Evolutionary conservation across 148 eudicot species (phyloP).

Genomic region (Rhododendron simsii): DNA sequence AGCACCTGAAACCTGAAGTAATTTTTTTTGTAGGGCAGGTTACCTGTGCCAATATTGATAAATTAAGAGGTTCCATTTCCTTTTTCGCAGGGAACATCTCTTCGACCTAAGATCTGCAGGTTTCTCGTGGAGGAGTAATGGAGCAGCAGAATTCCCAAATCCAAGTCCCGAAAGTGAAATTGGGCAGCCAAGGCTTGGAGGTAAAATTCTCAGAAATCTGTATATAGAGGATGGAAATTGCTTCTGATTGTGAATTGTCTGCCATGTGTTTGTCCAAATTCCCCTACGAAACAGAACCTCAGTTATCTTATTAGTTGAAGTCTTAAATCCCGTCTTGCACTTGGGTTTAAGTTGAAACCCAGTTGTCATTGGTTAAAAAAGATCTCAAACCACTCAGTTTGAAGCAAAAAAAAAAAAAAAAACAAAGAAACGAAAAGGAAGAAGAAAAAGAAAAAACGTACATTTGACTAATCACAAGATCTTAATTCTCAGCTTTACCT

Average conservation of each 20-base stretch:
- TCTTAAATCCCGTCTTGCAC: not conserved
- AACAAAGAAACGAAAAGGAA: not conserved
- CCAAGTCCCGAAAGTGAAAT: constrained; percentile 28
- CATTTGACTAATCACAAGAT: not conserved
- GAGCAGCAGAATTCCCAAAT: constrained; percentile 9
- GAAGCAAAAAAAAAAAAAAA: not conserved
- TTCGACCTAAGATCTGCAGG: not conserved
- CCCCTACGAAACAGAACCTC: not conserved
- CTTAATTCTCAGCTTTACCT: not conserved
- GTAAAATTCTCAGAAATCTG: constrained; percentile 5
- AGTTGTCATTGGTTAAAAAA: not conserved
- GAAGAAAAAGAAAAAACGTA: not conserved
- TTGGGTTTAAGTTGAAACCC: not conserved
- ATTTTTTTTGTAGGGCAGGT: not conserved
- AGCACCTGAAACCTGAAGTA: no score
- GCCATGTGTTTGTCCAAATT: not conserved
- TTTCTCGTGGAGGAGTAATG: constrained; percentile 2
- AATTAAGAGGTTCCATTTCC: not conserved
- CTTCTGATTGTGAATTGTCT: not conserved
- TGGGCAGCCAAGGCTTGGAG: constrained; percentile 37
- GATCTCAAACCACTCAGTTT: not conserved
- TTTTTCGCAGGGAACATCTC: not conserved
- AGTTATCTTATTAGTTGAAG: not conserved
- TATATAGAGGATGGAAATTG: not conserved
- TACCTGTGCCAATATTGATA: not conserved